These are phyloP conservation scores for Colletotrichum horii DNA, from an alignment of 2,329 filamentous ascomycete species.

Conservation along the genomic window DNA sequence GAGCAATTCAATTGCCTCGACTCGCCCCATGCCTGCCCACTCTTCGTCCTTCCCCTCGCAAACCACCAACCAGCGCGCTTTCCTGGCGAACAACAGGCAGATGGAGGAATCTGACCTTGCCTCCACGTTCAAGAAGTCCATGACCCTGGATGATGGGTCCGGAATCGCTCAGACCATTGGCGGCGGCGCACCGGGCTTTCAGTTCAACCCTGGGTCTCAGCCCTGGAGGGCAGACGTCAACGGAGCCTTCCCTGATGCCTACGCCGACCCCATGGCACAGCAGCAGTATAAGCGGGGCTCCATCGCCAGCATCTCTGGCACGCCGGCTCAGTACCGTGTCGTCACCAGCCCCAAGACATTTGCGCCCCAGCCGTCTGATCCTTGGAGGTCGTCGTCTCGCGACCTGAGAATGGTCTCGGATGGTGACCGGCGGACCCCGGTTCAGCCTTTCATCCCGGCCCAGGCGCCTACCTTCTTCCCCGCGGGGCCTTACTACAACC, in stretches of 20 bases:
- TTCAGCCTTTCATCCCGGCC: constrained; percentile 34
- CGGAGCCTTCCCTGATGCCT: constrained; percentile 34
- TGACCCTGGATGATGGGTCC: constrained; percentile 37
- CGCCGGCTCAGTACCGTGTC: constrained; percentile 33
- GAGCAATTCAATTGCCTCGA: constrained; percentile 51
- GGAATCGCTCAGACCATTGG: constrained; percentile 22
- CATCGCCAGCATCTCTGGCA: constrained; percentile 43
- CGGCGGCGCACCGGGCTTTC: constrained; percentile 41
- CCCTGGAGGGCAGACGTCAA: constrained; percentile 46
- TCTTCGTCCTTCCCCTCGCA: constrained; percentile 54
- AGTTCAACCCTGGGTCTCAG: constrained; percentile 52
- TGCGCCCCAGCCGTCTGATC: constrained; percentile 36
- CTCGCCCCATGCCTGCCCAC: constrained; percentile 48
- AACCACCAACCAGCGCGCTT: constrained; percentile 39
- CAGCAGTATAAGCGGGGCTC: constrained; percentile 37
- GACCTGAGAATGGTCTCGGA: constrained; percentile 39
- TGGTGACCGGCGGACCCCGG: constrained; percentile 40
- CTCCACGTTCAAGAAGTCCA: constrained; percentile 34
- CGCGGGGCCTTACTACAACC: constrained; percentile 35
- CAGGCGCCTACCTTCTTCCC: constrained; percentile 36
- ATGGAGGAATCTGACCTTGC: constrained; percentile 41
- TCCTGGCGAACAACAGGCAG: constrained; percentile 41
- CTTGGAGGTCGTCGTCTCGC: constrained; percentile 43
- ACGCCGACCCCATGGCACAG: constrained; percentile 32
- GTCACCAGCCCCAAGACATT: constrained; percentile 20